These are phyloP conservation scores for Lathyrus tuberosus DNA, from an alignment of 306 rosid genomes.

Conservation along the genomic window DNA sequence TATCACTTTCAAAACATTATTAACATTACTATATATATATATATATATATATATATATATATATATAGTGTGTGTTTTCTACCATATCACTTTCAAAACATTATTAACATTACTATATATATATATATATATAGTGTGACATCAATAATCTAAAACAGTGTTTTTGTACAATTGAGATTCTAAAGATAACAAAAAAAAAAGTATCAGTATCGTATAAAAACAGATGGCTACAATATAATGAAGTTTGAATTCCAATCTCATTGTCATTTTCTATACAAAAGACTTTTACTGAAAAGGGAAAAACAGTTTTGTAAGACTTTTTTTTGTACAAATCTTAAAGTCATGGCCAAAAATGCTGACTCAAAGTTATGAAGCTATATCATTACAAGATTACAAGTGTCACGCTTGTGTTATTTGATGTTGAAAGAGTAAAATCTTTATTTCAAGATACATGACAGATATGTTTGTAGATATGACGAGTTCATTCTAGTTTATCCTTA, in stretches of 20 bases:
- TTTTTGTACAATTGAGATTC: not conserved
- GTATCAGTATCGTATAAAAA: slow-evolving; percentile 1
- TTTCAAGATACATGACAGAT: not conserved
- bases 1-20: slow-evolving; percentile 29
- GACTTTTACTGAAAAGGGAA: not conserved
- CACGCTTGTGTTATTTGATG: slow-evolving; percentile 14
- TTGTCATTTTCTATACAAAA: slow-evolving; percentile 15
- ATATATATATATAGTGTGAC: not conserved
- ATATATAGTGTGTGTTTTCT: not conserved
- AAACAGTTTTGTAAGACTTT: slow-evolving; percentile 18
- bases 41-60: not conserved
- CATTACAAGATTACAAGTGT: slow-evolving; percentile 36
- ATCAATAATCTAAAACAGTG: not conserved
- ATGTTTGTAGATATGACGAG: slow-evolving; percentile 1
- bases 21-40: not conserved
- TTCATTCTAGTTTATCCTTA: slow-evolving; percentile 16
- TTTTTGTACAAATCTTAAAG: slow-evolving; percentile 13
- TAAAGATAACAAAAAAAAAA: not conserved
- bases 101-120: too few relatives aligned
- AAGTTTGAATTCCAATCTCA: slow-evolving; percentile 29
- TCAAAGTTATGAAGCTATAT: not conserved
- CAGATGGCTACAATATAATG: slow-evolving; percentile 25
- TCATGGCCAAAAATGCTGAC: slow-evolving; percentile 46
- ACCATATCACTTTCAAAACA: slow-evolving; percentile 27
- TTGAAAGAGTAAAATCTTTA: slow-evolving; percentile 6